Conservation (phyloP, 805 yeast genomes). For the Metschnikowia cubensis region DNA sequence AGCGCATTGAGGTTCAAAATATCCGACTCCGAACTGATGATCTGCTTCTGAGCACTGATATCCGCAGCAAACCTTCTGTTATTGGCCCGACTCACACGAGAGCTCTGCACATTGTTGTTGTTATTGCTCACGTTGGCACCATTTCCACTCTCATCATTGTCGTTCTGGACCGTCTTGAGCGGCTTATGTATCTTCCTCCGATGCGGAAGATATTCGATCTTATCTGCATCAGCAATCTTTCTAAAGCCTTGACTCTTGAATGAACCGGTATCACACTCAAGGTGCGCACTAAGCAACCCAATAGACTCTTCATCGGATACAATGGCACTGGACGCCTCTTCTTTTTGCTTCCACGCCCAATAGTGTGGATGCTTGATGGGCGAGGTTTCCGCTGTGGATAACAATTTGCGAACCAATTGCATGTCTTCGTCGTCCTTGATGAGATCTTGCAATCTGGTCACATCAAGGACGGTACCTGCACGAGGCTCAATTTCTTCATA, state of each 20-base stretch:
- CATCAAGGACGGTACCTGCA: slow-evolving; percentile 28
- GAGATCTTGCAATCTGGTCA: slow-evolving; percentile 48
- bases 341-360: slow-evolving; percentile 65
- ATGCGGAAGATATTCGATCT: slow-evolving; percentile 77
- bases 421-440: slow-evolving; percentile 78
- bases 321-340: slow-evolving; percentile 20
- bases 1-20: slow-evolving; percentile 79
- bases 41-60: slow-evolving; percentile 72
- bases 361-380: slow-evolving; percentile 41
- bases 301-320: slow-evolving; percentile 26
- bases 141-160: slow-evolving; percentile 40
- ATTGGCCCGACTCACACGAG: slow-evolving; percentile 81
- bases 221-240: slow-evolving; percentile 68
- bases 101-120: slow-evolving; percentile 50
- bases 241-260: slow-evolving; percentile 70
- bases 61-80: slow-evolving; percentile 88
- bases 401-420: slow-evolving; percentile 44
- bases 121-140: slow-evolving; percentile 6
- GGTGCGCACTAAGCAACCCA: slow-evolving; percentile 25
- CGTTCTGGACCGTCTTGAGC: slow-evolving; percentile 68
- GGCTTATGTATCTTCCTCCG: slow-evolving; percentile 66
- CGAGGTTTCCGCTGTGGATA: slow-evolving; percentile 22
- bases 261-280: slow-evolving; percentile 51
- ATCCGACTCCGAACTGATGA: slow-evolving; percentile 78
- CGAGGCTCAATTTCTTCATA: slow-evolving; percentile 40